These are phyloP conservation scores for Rhynchosporium secalis DNA, from an alignment of 2,329 filamentous ascomycete species.

Conservation along the genomic window DNA sequence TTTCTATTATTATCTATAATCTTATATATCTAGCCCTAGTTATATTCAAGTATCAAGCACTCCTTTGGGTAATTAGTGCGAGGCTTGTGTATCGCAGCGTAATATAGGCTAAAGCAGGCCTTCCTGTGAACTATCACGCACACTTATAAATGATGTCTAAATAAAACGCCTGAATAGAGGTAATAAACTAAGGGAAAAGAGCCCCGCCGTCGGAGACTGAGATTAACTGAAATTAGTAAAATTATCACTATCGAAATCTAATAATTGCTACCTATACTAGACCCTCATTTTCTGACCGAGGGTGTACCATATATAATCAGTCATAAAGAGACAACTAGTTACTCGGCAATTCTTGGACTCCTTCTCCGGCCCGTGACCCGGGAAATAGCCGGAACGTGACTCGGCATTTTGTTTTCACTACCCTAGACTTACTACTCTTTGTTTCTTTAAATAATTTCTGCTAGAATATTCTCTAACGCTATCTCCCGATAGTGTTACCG, in stretches of 20 bases:
- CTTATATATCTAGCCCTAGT: not conserved
- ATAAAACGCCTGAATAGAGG: not conserved
- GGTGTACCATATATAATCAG: too few relatives aligned
- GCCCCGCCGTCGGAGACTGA: too few relatives aligned
- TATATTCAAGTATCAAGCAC: not conserved
- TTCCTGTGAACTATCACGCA: not conserved
- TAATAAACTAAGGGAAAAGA: not conserved
- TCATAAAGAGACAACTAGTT: too few relatives aligned
- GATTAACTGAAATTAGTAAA: too few relatives aligned
- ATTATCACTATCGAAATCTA: too few relatives aligned
- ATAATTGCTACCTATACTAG: too few relatives aligned
- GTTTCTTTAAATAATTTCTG: slow-evolving; percentile 42
- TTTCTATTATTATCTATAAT: not conserved
- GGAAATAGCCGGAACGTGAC: slow-evolving; percentile 22
- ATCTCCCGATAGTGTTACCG: slow-evolving; percentile 15
- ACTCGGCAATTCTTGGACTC: slow-evolving; percentile 16
- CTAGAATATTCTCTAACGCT: slow-evolving; percentile 44
- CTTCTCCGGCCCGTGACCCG: slow-evolving; percentile 35
- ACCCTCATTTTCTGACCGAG: too few relatives aligned
- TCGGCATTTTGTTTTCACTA: slow-evolving; percentile 42
- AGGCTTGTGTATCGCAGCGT: not conserved
- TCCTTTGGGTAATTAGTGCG: not conserved
- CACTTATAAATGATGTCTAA: not conserved
- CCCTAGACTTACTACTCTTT: slow-evolving; percentile 44
- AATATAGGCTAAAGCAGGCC: not conserved